Conservation (phyloP, 169 alveolate genomes). For the Plasmodium vivax region DNA sequence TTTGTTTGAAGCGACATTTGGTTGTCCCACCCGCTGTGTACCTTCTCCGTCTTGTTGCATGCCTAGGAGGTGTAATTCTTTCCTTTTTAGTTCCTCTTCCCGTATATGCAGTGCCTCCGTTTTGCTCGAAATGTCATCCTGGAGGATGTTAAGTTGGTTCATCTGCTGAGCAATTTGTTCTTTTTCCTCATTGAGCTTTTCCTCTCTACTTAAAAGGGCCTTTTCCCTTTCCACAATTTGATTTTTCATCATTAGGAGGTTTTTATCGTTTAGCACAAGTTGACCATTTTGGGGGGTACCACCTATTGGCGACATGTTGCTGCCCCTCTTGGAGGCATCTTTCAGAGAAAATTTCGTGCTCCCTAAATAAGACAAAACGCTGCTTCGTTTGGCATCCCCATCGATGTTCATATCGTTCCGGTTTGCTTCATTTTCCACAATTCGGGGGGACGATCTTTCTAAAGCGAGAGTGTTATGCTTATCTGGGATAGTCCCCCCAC, state of each 20-base stretch:
- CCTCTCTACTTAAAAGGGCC: conserved; percentile 26
- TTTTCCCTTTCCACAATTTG: conserved; percentile 14
- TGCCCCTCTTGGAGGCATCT: neutral
- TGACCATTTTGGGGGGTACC: neutral
- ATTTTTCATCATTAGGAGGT: neutral
- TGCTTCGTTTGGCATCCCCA: neutral
- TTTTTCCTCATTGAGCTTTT: conserved; percentile 30
- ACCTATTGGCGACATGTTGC: neutral
- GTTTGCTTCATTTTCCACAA: neutral
- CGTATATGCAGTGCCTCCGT: conserved; percentile 10
- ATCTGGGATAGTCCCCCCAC: neutral
- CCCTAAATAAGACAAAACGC: neutral
- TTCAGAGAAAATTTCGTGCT: conserved; percentile 1
- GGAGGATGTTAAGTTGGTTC: conserved; percentile 29
- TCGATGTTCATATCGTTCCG: neutral
- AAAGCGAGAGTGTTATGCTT: neutral
- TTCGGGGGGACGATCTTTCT: neutral
- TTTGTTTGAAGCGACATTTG: neutral
- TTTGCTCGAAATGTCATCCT: neutral
- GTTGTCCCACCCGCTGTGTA: neutral
- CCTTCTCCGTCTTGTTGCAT: neutral
- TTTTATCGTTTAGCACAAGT: neutral
- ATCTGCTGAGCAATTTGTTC: neutral
- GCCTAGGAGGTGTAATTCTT: neutral
- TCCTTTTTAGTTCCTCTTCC: conserved; percentile 58